phyloP scores from a whole-genome alignment of 2,329 filamentous ascomycete species.

The Penicillium psychrosexuale region DNA sequence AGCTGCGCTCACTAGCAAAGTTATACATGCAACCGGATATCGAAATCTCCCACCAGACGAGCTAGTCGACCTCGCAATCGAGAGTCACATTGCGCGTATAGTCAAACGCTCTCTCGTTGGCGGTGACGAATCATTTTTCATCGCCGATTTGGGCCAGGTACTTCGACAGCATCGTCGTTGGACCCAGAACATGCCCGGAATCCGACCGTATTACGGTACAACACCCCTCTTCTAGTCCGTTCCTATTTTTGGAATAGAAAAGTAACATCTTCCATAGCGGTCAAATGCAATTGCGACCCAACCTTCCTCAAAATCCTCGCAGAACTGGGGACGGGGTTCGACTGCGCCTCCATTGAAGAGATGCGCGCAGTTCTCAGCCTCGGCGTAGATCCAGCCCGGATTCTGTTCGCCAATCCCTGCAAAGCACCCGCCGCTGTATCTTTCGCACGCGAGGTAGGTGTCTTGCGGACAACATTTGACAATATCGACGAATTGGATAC shows the following conservation, averaged over 20 bases:
- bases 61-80: conserved; percentile 16
- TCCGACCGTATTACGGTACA: conserved; percentile 25
- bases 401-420: conserved; percentile 31
- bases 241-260: background rate
- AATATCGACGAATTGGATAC: conserved; percentile 28
- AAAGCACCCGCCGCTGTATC: conserved; percentile 21
- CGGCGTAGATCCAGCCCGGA: conserved; percentile 23
- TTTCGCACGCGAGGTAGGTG: conserved; percentile 17
- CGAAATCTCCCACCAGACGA: conserved; percentile 2
- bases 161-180: conserved; percentile 19
- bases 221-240: too few species aligned
- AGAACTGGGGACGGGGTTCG: conserved; percentile 24
- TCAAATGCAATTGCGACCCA: conserved; percentile 31
- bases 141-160: conserved; percentile 21
- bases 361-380: conserved; percentile 20
- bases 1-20: background rate
- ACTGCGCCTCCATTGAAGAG: conserved; percentile 29
- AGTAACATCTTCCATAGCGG: conserved; percentile 17
- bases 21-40: background rate
- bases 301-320: conserved; percentile 23
- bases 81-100: conserved; percentile 6
- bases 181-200: conserved; percentile 13
- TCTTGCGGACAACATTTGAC: conserved; percentile 27
- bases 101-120: conserved; percentile 3
- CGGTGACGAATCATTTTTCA: conserved; percentile 21